These are phyloP conservation scores for Phytopythium ostracodes DNA, from an alignment of 352 stramenopile species.

Conservation along the genomic window DNA sequence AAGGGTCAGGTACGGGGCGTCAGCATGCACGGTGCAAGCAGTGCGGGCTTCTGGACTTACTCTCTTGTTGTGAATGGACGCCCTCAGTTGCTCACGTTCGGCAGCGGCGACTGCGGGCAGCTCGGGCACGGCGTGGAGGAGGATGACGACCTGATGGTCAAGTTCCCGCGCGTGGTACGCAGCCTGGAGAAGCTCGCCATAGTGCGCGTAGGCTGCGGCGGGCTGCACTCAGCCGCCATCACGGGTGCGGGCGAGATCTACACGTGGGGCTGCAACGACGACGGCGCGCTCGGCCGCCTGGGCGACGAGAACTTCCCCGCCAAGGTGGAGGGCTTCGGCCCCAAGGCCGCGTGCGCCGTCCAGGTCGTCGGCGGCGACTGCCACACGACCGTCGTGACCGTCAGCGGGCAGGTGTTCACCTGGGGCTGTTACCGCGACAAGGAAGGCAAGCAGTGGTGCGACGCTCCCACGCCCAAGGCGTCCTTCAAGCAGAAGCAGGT, in stretches of 20 bases:
- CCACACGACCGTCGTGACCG: constrained; percentile 89
- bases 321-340: constrained; percentile 56
- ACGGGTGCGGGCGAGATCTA: constrained; percentile 87
- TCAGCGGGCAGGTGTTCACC: constrained; percentile 89
- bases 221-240: constrained; percentile 89
- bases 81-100: constrained; percentile 63
- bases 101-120: constrained; percentile 91
- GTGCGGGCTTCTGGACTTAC: too few relatives aligned
- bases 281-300: constrained; percentile 85
- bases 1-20: constrained; percentile 26
- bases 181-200: constrained; percentile 39
- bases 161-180: constrained; percentile 54
- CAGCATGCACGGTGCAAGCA: too few relatives aligned
- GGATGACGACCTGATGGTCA: constrained; percentile 72
- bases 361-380: constrained; percentile 92
- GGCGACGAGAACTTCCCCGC: constrained; percentile 78
- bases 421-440: constrained; percentile 98
- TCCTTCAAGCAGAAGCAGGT: constrained; percentile 83
- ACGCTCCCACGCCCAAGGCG: constrained; percentile 52
- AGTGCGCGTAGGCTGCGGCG: constrained; percentile 83
- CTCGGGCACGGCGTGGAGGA: constrained; percentile 88
- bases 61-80: too few relatives aligned
- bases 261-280: constrained; percentile 94
- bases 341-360: constrained; percentile 32
- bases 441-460: constrained; percentile 92